phyloP scores from a whole-genome alignment of 257 asterid species.

The Anisodus acutangulus region DNA sequence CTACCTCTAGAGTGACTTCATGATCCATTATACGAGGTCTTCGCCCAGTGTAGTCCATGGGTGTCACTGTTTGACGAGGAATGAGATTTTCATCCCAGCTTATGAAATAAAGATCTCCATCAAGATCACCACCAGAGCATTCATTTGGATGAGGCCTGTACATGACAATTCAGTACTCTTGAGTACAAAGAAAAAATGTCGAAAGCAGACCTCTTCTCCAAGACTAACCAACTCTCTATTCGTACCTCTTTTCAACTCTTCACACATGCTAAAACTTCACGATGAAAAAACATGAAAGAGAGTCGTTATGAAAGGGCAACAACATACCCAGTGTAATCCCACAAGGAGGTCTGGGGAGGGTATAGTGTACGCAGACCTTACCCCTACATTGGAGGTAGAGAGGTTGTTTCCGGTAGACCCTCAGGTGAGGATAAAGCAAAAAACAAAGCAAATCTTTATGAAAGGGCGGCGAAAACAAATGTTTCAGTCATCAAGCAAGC shows the following conservation, averaged over 20 bases:
- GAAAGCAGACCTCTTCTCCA: not conserved
- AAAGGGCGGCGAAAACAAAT: not conserved
- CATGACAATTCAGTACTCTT: constrained; percentile 22
- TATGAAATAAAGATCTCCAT: constrained; percentile 86
- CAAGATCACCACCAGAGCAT: constrained; percentile 99
- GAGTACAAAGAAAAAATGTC: not conserved
- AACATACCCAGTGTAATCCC: no score
- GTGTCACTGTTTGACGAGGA: constrained; percentile 71
- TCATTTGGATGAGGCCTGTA: constrained; percentile 98
- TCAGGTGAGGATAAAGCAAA: not conserved
- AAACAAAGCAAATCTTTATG: not conserved
- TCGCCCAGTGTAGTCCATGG: constrained; percentile 94
- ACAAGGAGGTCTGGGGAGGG: no score
- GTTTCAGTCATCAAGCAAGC: not conserved
- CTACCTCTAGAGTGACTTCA: constrained; percentile 80
- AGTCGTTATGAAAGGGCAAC: not conserved
- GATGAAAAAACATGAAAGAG: not conserved
- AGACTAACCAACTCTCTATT: not conserved
- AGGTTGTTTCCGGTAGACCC: no score
- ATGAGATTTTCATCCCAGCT: constrained; percentile 85
- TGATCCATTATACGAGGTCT: constrained; percentile 86
- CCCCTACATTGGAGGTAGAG: no score
- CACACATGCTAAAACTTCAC: not conserved
- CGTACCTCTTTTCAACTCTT: constrained; percentile 6
- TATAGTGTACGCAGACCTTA: no score